phyloP scores from a whole-genome alignment of 371 early-diverging fungal genomes.

The Fennellomyces sp. region DNA sequence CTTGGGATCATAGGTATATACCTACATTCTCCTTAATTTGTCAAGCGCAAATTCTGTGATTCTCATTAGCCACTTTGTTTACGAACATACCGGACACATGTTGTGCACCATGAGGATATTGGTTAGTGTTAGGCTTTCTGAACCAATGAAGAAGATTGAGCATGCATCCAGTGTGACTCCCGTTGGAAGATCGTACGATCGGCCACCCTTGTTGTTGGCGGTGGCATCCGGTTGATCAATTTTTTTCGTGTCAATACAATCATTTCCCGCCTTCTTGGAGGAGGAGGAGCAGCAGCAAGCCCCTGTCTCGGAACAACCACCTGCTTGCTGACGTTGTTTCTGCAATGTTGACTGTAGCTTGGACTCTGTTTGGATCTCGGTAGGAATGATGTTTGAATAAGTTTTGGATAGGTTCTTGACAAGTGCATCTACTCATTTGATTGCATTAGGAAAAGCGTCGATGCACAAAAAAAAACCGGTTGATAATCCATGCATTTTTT shows the following conservation, averaged over 20 bases:
- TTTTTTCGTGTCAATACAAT: background rate
- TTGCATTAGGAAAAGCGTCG: background rate
- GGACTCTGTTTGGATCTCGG: conserved; percentile 55
- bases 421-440: conserved; percentile 14
- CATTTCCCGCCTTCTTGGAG: background rate
- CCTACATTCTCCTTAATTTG: conserved; percentile 21
- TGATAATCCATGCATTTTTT: background rate
- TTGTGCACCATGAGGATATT: conserved; percentile 86
- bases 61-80: background rate
- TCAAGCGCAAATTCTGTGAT: background rate
- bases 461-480: background rate
- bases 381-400: conserved; percentile 47
- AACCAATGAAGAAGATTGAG: conserved; percentile 82
- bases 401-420: conserved; percentile 17
- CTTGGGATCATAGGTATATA: conserved; percentile 71
- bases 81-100: conserved; percentile 51
- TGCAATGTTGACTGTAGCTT: conserved; percentile 33
- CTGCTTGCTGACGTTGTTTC: background rate
- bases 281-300: background rate
- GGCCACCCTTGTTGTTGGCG: conserved; percentile 44
- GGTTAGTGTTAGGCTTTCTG: conserved; percentile 81
- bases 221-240: conserved; percentile 9
- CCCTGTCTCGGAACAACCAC: conserved; percentile 3
- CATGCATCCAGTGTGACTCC: conserved; percentile 57
- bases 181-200: conserved; percentile 56